Evolutionary conservation across 2,329 filamentous ascomycete species (phyloP).

Genomic region (Phyllosticta ampelicida): DNA sequence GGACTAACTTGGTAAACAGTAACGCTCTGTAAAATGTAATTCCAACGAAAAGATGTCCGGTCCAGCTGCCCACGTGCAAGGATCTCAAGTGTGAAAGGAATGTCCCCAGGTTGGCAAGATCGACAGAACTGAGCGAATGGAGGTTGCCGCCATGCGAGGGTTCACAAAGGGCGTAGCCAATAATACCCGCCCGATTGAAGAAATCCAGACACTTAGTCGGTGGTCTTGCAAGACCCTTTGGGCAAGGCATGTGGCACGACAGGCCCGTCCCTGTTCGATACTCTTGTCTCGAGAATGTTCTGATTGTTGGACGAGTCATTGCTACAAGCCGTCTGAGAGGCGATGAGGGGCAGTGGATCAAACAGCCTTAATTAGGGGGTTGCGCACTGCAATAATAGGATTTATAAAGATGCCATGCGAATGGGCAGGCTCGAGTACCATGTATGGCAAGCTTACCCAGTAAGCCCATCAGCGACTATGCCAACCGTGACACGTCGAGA

Average conservation of each 20-base stretch:
- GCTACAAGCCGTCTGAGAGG: not conserved
- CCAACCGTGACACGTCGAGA: not conserved
- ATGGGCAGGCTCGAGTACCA: not conserved
- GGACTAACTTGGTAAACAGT: not conserved
- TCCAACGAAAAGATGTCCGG: not conserved
- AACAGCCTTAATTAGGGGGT: not conserved
- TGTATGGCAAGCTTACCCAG: not conserved
- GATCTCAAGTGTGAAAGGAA: not conserved
- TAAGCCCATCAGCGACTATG: not conserved
- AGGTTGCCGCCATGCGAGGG: not conserved
- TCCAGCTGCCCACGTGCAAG: not conserved
- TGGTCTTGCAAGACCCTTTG: not conserved
- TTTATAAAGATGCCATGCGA: not conserved
- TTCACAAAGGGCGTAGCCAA: not conserved
- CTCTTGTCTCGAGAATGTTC: not conserved
- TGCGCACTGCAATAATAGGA: not conserved
- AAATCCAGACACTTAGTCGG: not conserved
- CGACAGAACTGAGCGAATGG: not conserved
- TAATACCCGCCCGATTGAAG: not conserved
- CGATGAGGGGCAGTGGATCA: not conserved
- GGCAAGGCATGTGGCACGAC: not conserved
- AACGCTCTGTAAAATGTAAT: not conserved
- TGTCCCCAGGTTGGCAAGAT: not conserved
- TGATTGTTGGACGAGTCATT: not conserved
- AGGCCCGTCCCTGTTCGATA: not conserved